Base-by-base conservation (phyloP, 805 yeast genomes). In the Cyberlindnera sargentensis region DNA sequence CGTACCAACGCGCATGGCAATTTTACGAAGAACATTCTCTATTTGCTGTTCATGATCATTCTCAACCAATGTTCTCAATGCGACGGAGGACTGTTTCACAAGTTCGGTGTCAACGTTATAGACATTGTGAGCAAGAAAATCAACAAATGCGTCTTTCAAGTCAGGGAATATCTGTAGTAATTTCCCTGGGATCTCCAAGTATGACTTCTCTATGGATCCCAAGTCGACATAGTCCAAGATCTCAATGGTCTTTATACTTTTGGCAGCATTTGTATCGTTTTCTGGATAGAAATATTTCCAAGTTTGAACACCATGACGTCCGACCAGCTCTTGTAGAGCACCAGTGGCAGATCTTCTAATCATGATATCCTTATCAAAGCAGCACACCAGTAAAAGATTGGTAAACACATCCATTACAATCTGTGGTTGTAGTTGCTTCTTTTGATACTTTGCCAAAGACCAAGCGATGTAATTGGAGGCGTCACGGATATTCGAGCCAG, bases 381-480 rank as follows among this genome's bases (percentile, higher is more conserved):
- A 69, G 7, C 82, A 64, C 1, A 78, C 70, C 8, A 70, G 58
- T 3, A 84, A 53, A 26, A 86, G 58, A 9, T 51, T 47, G 2
- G 50, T 47, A 40, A 67, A 64, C 1, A 66, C 34, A 1, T 41
- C 41, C 2, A 49, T 20, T 27, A 53, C 39, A 1, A 52, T 31
- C 0, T 51, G 51, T 1, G 55, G 44, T 1, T 47, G 37, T 4
- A 67, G 47, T 2, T 36, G 42, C 35, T 43, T 63, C 52, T 44
- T 64, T 53, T 56, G 64, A 10, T 64, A 63, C 49, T 83, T 71
- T 31, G 76, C 70, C 15, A 84, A 42, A 0, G 95, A 75, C 98
- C 98, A 90, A n/a, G 78, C 63, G 0, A 85, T 76, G 55, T 84
- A 90, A 60, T 95, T 84, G 0, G 91, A 78, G 0, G 96, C 80